Percentiles rank a stretch among this genome's conserved stretches.
Conservation (phyloP, 192 early-diverging fungal genomes). For the Oehlia diaphana region DNA sequence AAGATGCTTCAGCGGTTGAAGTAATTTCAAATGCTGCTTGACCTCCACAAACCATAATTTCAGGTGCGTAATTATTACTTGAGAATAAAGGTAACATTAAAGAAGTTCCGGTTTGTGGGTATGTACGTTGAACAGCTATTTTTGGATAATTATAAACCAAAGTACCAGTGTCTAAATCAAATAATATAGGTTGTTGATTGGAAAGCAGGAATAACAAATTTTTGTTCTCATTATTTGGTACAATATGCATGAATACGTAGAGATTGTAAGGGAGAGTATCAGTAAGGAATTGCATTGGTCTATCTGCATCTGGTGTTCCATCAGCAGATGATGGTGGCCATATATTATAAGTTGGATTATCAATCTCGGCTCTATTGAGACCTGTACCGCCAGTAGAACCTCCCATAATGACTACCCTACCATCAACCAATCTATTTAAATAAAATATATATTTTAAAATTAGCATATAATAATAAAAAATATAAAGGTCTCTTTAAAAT, state of each 20-base stretch:
- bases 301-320: slow-evolving; percentile 24
- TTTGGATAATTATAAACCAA: slow-evolving; percentile 43
- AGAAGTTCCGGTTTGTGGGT: slow-evolving; percentile 58
- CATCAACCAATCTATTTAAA: slow-evolving; percentile 35
- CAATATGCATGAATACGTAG: slow-evolving; percentile 49
- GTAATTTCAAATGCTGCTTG: slow-evolving; percentile 29
- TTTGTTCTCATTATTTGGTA: slow-evolving; percentile 41
- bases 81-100: slow-evolving; percentile 57
- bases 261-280: slow-evolving; percentile 52
- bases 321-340: slow-evolving; percentile 18
- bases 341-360: slow-evolving; percentile 49
- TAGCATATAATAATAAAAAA: background rate
- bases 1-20: slow-evolving; percentile 42
- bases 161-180: slow-evolving; percentile 42
- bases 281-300: slow-evolving; percentile 44
- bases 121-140: slow-evolving; percentile 50
- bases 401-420: slow-evolving; percentile 54
- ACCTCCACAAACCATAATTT: slow-evolving; percentile 64
- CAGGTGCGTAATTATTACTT: slow-evolving; percentile 51
- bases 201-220: slow-evolving; percentile 51
- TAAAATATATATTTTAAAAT: background rate
- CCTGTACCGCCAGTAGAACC: slow-evolving; percentile 48
- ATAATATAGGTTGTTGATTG: slow-evolving; percentile 51
- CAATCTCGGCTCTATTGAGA: slow-evolving; percentile 44
- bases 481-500: too few relatives aligned